Base-by-base conservation (phyloP, 805 yeast species). In the Torulaspora indica region DNA sequence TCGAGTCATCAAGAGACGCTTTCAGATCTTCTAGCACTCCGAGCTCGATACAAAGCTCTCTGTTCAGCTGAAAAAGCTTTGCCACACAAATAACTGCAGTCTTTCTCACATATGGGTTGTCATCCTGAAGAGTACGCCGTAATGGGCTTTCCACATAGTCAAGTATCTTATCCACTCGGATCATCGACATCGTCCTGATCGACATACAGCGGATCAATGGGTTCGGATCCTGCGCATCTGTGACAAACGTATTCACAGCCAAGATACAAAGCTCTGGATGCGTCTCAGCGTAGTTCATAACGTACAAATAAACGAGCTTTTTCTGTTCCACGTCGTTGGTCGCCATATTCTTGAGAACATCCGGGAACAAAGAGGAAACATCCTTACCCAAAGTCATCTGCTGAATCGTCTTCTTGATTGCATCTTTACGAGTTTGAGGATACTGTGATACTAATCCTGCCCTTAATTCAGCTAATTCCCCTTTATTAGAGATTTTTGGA, bases 321-420 rank as follows among this genome's bases (percentile, higher is more conserved):
- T 93, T 93, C 70, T 93, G 97, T 57, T 93, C 96, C 49, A 93
- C 71, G 66, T 93, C 99, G 59, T 85, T 91, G 1, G 98, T 93
- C 43, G 98, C 97, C 55, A 93, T 85, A 68, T 93, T 93, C 69
- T 93, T 95, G 64, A 93, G 72, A 22, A 93, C 95, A 65, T 93
- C 98, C 1, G 99, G 98, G 57, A 93, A 93, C 43, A 93, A 72
- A 1, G 95, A 79, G 14, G 95, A 85, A 18, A 93, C 98, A 64
- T 93, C 98, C 61, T 93, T 93, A 8, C 98, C 98, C 24, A 89
- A 78, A 0, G 98, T 93, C 99, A 93, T 93, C 47, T 96, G 98
- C 46, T 93, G 95, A 60, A 93, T 93, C 15, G 95, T 96, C 47
- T 96, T 77, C 68, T 91, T 95, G 54, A 93, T 93, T 13, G 98